Base-by-base conservation (phyloP, 768 basidiomycete genomes). In the Trametes meyenii region DNA sequence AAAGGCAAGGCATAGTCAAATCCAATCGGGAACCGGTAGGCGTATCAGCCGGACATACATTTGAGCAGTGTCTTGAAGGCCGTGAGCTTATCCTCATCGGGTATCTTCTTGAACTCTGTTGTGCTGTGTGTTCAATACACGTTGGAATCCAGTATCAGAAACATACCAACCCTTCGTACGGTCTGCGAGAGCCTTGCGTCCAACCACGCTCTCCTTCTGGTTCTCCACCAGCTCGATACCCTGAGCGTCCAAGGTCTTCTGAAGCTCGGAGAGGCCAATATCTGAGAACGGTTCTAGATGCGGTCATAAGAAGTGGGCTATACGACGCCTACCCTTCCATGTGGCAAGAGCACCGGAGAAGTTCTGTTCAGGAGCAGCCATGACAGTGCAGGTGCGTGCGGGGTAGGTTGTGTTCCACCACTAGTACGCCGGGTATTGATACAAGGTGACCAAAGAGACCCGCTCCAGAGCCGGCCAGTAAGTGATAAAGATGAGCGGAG, bases 181-280 rank as follows among this genome's bases (percentile, higher is more conserved):
- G 77, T 98, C 97, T 1, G 96, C 93, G 21, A 99, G 81, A 55
- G 88, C 90, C 75, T 98, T 99, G 44, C 97, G 84, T 11, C 95
- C 95, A 2, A 99, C 81, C 46, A 98, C 82, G 66, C 91, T 94
- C 78, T 98, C 96, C 78, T 98, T 99, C 81, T 98, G 96, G 76
- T 96, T 96, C 81, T 98, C 95, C 21, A 99, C 96, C 14, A 99
- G 82, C 75, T 98, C 96, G 36, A 98, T 82, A 4, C 95, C 96
- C 63, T 98, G 96, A 6, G 83, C 79, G 75, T 98, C 96, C 50
- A 99, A 84, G 4, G 87, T 89, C 78, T 94, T 96, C 76, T 98
- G 96, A 26, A 98, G 80, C 65, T 97, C 94, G 19, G 86, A 77
- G 52, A 99, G 83, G 73, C 92, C 89, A 69, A 99, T 90, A 64